These are phyloP conservation scores for Eutrema japonicum DNA, from an alignment of 345 rosid species.

Conservation along the genomic window DNA sequence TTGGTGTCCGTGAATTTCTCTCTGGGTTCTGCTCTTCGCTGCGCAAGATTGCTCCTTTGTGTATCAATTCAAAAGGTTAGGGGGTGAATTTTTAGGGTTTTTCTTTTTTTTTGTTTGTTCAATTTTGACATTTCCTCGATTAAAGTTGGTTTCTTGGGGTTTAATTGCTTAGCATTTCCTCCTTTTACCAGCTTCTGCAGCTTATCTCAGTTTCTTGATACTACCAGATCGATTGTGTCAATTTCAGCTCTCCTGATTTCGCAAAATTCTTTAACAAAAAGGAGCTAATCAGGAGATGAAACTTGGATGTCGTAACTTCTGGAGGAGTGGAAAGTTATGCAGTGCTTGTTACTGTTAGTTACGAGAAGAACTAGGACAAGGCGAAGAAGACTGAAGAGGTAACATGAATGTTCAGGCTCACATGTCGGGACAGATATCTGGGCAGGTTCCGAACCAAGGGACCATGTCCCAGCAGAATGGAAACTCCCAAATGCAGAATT, in stretches of 20 bases:
- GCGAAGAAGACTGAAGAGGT: constrained; percentile 42
- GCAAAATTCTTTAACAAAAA: constrained; percentile 1
- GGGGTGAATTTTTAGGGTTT: constrained; percentile 34
- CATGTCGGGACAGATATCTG: constrained; percentile 64
- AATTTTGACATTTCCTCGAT: not conserved
- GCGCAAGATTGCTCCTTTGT: constrained; percentile 24
- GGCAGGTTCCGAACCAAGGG: constrained; percentile 76
- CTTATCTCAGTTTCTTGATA: constrained; percentile 13
- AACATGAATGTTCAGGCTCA: constrained; percentile 76
- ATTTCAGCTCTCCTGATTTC: constrained; percentile 7
- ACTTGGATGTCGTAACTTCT: constrained; percentile 35
- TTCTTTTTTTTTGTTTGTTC: not conserved
- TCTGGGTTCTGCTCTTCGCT: constrained; percentile 25
- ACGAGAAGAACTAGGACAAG: constrained; percentile 42
- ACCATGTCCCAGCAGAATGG: constrained; percentile 75
- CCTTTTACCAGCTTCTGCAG: not conserved
- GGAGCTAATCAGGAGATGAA: constrained; percentile 45
- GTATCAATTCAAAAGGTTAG: constrained; percentile 25
- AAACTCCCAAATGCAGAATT: constrained; percentile 70
- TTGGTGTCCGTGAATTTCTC: constrained; percentile 4
- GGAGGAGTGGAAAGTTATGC: constrained; percentile 47
- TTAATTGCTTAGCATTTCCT: constrained; percentile 1
- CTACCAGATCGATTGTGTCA: constrained; percentile 8
- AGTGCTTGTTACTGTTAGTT: constrained; percentile 38
- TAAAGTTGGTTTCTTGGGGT: constrained; percentile 2